Base-by-base conservation (phyloP, 2,329 filamentous ascomycete species). In the Penicillium sp. region DNA sequence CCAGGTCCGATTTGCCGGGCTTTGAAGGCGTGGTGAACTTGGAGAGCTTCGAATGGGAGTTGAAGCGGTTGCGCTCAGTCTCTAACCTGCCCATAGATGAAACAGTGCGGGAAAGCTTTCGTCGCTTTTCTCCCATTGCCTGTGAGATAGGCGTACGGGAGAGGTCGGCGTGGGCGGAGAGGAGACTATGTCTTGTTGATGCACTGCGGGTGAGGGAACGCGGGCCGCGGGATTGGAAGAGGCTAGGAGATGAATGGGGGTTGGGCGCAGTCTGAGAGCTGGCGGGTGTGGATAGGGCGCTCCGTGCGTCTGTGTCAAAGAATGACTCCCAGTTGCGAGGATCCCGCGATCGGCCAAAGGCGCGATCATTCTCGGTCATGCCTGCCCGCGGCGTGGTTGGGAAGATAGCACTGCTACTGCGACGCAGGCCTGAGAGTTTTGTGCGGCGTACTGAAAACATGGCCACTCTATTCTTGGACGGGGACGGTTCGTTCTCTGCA, bases 301-400 rank as follows among this genome's bases (percentile, higher is more conserved):
- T 91, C 44, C 89, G 87, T 51, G 85, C 81, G 63, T 95, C 90
- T 8, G 88, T 87, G 70, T 96, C 91, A 67, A 91, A 93, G 77
- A 90, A 93, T 56, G 92, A 92, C 69, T 96, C 91, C 93, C 93
- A 97, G 7, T 89, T 90, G 50, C 92, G 87, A 19, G 92, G 91
- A 72, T 97, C 91, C 54, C 91, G 87, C 56, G 93, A 96, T 55
- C 93, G 85, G 54, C 91, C 91, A 55, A 88, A 86, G 33, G 79
- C 77, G 19, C 88, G 77, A 39, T 76, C 70, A 54, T 66, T 68
- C 45, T 62, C 72, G 69, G 59, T 71, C 70, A 82, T 82, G 57
- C 85, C 82, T 50, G 83, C 81, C 25, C 83, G 81, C n/a, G 86
- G 77, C 4, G 83, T 86, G 60, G 84, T 76, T 55, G 82, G 79